Conservation (phyloP, 2,329 filamentous ascomycete genomes). For the Diaporthe longicolla region DNA sequence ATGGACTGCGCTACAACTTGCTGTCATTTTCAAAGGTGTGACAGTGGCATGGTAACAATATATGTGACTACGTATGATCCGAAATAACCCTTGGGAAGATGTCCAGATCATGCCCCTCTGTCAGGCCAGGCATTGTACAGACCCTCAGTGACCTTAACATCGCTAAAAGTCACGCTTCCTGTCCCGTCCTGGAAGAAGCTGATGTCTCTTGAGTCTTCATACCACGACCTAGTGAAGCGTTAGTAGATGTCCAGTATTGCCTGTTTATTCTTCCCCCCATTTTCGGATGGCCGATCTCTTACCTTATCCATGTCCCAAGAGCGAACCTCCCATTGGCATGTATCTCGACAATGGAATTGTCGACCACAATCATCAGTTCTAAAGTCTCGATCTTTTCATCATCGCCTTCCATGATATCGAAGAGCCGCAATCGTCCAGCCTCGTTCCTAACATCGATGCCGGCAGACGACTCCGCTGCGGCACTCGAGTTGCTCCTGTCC, state of each 20-base stretch:
- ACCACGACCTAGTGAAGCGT: constrained; percentile 52
- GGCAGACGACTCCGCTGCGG: constrained; percentile 54
- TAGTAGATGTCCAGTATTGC: constrained; percentile 37
- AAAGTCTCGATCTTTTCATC: constrained; percentile 53
- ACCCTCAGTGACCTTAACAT: constrained; percentile 54
- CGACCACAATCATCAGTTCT: constrained; percentile 58
- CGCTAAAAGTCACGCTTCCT: constrained; percentile 50
- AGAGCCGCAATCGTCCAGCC: constrained; percentile 56
- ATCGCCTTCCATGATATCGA: constrained; percentile 53
- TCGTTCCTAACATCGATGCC: constrained; percentile 56
- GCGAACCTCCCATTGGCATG: constrained; percentile 59
- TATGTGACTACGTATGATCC: not conserved
- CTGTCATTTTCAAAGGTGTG: too few relatives aligned
- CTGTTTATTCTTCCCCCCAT: not conserved
- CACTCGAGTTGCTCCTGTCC: constrained; percentile 58
- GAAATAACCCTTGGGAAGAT: too few relatives aligned
- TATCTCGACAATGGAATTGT: constrained; percentile 55
- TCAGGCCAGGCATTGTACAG: constrained; percentile 52
- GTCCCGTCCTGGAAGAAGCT: constrained; percentile 54
- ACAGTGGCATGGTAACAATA: too few relatives aligned
- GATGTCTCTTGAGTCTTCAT: constrained; percentile 52
- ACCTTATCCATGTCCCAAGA: constrained; percentile 59
- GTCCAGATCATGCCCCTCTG: not conserved
- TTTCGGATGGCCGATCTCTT: constrained; percentile 44
- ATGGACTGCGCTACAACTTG: too few relatives aligned